Evolutionary conservation across 176 grass and related monocot genomes (phyloP), one percentile per base, ranked within the genome.

Genomic region (Tillandsia fasciculata): DNA sequence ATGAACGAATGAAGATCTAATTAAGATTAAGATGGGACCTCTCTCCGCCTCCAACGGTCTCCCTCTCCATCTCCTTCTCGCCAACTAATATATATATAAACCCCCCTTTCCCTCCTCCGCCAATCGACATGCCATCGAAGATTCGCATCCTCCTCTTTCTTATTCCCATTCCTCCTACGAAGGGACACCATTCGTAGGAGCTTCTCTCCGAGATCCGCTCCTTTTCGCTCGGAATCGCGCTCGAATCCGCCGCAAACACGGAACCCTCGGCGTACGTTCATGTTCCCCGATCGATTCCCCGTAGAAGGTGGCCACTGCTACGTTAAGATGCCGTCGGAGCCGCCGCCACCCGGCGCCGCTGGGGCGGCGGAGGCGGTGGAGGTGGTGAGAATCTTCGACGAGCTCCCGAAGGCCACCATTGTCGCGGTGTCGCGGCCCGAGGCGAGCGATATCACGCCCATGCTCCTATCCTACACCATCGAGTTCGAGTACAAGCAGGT

Each of bases 401-500:
- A 93, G 75, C 73, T 93, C 72, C 94, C 94, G 10, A 82, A 81
- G 29, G 81, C 87, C 12, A 72, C 64, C 65, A 91, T 99, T 75
- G 76, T 82, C 28, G 75, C 94, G 48, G 82, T 93, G 10, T 99
- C 89, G 49, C 81, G 89, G 33, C 87, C 94, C 78, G 94, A 99
- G 18, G 94, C 82, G 15, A 86, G 84, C 17, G 94, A 99, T 76
- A 93, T 93, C 89, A 93, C 87, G 24, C 94, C 87, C 65, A 90
- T 93, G 89, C 87, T 90, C 11, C 86, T 93, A 28, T 90, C 89
- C 12, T 93, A 99, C 70, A 93, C 89, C 77, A 90, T 99, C 82
- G 94, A 93, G 78, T 77, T 90, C 80, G 83, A 83, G 70, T 93
- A 93, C 86, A 93, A 86, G 79, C 89, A 99, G 94, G 89, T 99